Conservation (phyloP, 768 basidiomycete genomes). For the Boletus reticuloceps region DNA sequence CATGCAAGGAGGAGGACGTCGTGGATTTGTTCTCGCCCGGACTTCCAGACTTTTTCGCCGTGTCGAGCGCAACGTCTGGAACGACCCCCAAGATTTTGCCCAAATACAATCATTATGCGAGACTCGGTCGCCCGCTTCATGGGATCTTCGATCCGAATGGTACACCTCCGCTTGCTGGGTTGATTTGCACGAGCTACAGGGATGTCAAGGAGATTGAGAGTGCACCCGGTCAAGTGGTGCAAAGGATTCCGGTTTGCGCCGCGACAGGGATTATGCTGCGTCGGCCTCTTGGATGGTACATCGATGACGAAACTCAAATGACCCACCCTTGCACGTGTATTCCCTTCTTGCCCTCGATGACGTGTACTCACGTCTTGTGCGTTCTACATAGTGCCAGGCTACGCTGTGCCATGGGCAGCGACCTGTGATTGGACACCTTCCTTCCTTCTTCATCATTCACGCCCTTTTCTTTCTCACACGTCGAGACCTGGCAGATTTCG, state of each 20-base stretch:
- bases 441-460: constrained; percentile 20
- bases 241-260: constrained; percentile 8
- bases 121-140: neutral
- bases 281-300: constrained; percentile 7
- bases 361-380: neutral
- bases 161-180: neutral
- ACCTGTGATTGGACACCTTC: constrained; percentile 10
- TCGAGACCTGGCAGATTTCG: neutral
- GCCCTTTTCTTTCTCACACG: constrained; percentile 18
- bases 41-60: constrained; percentile 6
- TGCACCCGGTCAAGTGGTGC: neutral
- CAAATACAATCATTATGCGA: constrained; percentile 6
- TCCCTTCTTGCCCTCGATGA: neutral
- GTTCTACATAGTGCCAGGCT: constrained; percentile 7
- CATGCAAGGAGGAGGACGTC: constrained; percentile 19
- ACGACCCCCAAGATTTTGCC: constrained; percentile 2
- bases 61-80: constrained; percentile 17
- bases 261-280: neutral
- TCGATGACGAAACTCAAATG: constrained; percentile 9
- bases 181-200: neutral
- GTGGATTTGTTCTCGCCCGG: constrained; percentile 16
- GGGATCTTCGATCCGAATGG: neutral
- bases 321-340: neutral
- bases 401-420: constrained; percentile 15
- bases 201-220: constrained; percentile 8